Percentiles rank a stretch among this genome's conserved stretches.
These are phyloP conservation scores for Fusarium odoratissimum DNA, from an alignment of 2,329 filamentous ascomycete species.

Conservation along the genomic window DNA sequence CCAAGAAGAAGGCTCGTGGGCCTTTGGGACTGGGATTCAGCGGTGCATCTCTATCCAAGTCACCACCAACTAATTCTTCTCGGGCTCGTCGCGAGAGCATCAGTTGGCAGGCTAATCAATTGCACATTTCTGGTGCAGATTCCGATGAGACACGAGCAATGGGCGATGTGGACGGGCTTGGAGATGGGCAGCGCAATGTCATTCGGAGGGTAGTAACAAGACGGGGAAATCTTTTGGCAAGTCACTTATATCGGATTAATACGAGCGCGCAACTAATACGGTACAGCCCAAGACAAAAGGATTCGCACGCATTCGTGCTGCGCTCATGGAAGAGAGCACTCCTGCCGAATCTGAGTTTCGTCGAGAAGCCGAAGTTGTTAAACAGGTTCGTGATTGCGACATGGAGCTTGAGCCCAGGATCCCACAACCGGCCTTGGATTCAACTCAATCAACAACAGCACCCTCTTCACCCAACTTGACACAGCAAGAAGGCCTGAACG, in stretches of 20 bases:
- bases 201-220: slow-evolving; percentile 86
- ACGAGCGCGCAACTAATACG: slow-evolving; percentile 44
- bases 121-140: slow-evolving; percentile 82
- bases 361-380: slow-evolving; percentile 93
- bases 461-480: slow-evolving; percentile 77
- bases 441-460: slow-evolving; percentile 65
- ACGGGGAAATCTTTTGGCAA: slow-evolving; percentile 86
- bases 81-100: slow-evolving; percentile 84
- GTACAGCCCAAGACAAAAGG: slow-evolving; percentile 91
- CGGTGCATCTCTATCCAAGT: slow-evolving; percentile 70
- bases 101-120: slow-evolving; percentile 87
- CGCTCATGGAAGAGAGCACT: slow-evolving; percentile 86
- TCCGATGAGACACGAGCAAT: slow-evolving; percentile 76
- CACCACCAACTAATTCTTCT: slow-evolving; percentile 70
- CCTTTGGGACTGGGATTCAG: slow-evolving; percentile 64
- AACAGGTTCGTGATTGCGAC: slow-evolving; percentile 93
- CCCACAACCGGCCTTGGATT: slow-evolving; percentile 53
- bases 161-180: slow-evolving; percentile 62
- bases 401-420: slow-evolving; percentile 66
- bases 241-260: slow-evolving; percentile 46
- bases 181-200: slow-evolving; percentile 76
- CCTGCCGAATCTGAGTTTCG: slow-evolving; percentile 90
- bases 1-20: slow-evolving; percentile 66
- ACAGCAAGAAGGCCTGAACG: slow-evolving; percentile 73
- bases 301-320: slow-evolving; percentile 92